These are phyloP conservation scores for Botrytis aclada DNA, from an alignment of 2,329 filamentous ascomycete genomes.

Conservation along the genomic window DNA sequence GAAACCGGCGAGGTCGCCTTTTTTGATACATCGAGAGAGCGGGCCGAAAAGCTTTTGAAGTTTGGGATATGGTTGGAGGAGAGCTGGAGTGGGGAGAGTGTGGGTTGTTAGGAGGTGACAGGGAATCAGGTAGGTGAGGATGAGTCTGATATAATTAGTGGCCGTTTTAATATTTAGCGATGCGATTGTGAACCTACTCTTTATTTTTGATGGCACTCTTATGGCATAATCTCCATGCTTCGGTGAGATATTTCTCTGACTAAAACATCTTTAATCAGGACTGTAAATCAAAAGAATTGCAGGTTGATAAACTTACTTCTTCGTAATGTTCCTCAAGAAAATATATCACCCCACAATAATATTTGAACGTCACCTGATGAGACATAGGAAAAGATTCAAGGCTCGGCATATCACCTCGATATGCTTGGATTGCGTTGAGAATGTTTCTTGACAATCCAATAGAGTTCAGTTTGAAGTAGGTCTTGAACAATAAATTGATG, in stretches of 20 bases:
- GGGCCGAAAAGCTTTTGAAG: slow-evolving; percentile 77
- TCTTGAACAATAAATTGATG: slow-evolving; percentile 95
- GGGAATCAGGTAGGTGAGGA: slow-evolving; percentile 91
- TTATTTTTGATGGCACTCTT: slow-evolving; percentile 69
- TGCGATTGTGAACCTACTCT: slow-evolving; percentile 48
- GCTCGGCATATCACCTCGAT: slow-evolving; percentile 74
- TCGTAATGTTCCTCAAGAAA: slow-evolving; percentile 94
- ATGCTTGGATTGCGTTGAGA: slow-evolving; percentile 76
- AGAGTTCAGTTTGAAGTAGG: slow-evolving; percentile 93
- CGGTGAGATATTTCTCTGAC: slow-evolving; percentile 76
- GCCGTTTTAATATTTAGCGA: background rate
- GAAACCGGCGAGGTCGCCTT: slow-evolving; percentile 78
- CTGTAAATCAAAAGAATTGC: background rate
- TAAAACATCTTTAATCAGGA: slow-evolving; percentile 38
- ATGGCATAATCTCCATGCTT: slow-evolving; percentile 81
- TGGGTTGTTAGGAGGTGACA: slow-evolving; percentile 88
- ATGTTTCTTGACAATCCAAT: slow-evolving; percentile 88
- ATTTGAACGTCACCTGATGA: slow-evolving; percentile 93
- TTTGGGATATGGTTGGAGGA: slow-evolving; percentile 72
- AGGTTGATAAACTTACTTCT: slow-evolving; percentile 52
- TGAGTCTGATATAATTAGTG: slow-evolving; percentile 56
- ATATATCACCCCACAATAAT: slow-evolving; percentile 88
- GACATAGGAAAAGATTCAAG: slow-evolving; percentile 79
- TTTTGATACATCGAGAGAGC: slow-evolving; percentile 73
- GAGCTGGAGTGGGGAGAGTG: slow-evolving; percentile 68